These are phyloP conservation scores for Spinacia oleracea DNA, from an alignment of 179 eudicot species.

Conservation along the genomic window DNA sequence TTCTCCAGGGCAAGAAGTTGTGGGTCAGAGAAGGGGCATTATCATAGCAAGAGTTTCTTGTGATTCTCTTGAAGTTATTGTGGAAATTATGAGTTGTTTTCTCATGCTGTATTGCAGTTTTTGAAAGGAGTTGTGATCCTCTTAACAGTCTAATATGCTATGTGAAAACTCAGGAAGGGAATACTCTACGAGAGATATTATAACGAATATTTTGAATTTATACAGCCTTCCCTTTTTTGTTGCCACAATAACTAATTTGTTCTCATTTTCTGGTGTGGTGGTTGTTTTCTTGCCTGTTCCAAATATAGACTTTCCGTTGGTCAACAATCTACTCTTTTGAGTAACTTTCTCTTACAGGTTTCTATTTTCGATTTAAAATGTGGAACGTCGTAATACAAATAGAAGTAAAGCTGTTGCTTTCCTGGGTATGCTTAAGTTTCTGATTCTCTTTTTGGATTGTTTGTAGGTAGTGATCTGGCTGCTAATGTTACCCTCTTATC, in stretches of 20 bases:
- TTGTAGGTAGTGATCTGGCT: constrained; percentile 75
- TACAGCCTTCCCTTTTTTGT: background rate
- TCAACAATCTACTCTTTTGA: background rate
- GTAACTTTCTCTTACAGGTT: background rate
- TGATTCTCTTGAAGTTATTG: background rate
- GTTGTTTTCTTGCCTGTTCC: constrained; percentile 1
- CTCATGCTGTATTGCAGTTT: background rate
- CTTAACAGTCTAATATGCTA: background rate
- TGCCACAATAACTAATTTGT: constrained; percentile 2
- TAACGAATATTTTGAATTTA: background rate
- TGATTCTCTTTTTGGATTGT: constrained; percentile 5
- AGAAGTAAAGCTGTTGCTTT: background rate
- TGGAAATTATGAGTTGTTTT: background rate
- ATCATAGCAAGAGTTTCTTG: constrained; percentile 2
- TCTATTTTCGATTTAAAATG: background rate
- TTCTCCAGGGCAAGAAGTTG: background rate
- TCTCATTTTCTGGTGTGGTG: background rate
- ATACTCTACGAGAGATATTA: background rate
- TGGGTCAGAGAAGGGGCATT: constrained; percentile 2
- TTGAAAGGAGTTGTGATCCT: background rate
- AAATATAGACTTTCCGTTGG: no score
- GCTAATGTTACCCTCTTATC: constrained; percentile 65
- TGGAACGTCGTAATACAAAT: background rate
- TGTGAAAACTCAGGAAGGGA: background rate
- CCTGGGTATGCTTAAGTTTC: background rate